Evolutionary conservation across 148 eudicot species (phyloP), one percentile per base, ranked within the genome.

Genomic region (Persicaria maculosa): DNA sequence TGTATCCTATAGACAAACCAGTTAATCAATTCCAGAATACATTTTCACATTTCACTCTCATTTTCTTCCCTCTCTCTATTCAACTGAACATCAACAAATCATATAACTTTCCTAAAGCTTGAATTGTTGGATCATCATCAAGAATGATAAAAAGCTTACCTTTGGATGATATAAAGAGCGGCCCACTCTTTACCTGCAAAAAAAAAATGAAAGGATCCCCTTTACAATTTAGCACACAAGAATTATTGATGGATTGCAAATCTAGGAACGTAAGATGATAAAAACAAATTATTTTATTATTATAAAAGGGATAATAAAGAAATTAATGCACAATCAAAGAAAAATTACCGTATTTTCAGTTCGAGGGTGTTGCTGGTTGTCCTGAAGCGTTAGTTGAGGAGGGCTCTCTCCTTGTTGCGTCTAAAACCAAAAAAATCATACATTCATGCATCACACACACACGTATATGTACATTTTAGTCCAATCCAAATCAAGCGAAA

Each of bases 111-210:
- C 5, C 11, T 1, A 52, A 9, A 52, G n/a, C 5, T 16, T 16
- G n/a, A 52, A 52, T 4, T 52, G 2, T 52, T 52, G 57, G n/a
- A 52, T 1, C 57, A 16, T 62, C 7, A 31, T 62, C 7, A 31
- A 58, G 44, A 43, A 62, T 31, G 6, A 14, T 20, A 7, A 25
- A 52, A 45, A 20, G 54, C 20, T 50, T 81, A 93, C 99, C 99
- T 90, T 90, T 95, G 50, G 99, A 95, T 75, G 99, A 92, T 75
- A 95, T 81, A 75, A 86, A 90, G 16, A 95, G 81, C 1, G 90
- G 89, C 40, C 99, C 99, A 46, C 96, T 92, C 85, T 88, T 95
- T 68, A 95, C 91, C 99, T 95, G 89, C 82, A 78, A 71, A 75
- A 9, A 59, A 45, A 17, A 14, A 40, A 40, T 11, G n/a, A 52